Conservation (phyloP, 225 moss, liverwort and hornwort genomes). For the Marchantia paleacea region DNA sequence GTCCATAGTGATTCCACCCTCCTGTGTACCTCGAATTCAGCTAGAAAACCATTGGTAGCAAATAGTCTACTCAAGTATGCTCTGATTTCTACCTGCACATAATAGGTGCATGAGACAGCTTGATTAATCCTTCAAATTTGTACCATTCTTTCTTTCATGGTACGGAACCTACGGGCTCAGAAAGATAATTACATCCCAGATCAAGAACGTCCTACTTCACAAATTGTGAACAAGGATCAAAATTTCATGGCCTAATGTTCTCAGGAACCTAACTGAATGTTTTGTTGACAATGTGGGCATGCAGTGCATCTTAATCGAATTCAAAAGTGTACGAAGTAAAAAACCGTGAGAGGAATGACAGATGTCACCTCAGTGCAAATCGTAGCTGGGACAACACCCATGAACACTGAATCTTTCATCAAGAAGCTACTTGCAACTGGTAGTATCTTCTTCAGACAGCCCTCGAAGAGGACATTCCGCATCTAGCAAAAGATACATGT, state of each 20-base stretch:
- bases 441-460: slow-evolving; percentile 56
- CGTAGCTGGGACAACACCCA: slow-evolving; percentile 57
- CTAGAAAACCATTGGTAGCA: slow-evolving; percentile 52
- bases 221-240: no score
- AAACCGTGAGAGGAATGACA: neutral
- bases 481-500: slow-evolving; percentile 37
- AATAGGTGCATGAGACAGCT: neutral
- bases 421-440: slow-evolving; percentile 58
- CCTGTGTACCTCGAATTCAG: slow-evolving; percentile 32
- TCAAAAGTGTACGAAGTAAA: no score
- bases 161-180: no score
- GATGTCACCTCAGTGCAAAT: slow-evolving; percentile 49
- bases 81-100: slow-evolving; percentile 45
- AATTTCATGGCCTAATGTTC: no score
- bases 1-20: slow-evolving; percentile 26
- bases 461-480: slow-evolving; percentile 39
- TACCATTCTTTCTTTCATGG: no score
- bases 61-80: slow-evolving; percentile 45
- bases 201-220: no score
- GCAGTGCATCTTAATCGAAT: no score
- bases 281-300: no score
- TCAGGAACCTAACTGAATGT: no score
- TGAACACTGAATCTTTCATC: slow-evolving; percentile 59
- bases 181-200: no score
- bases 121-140: no score